Evolutionary conservation across 2,329 filamentous ascomycete genomes (phyloP), one percentile per base, ranked within the genome.

Genomic region (Didymellaceae sp.): DNA sequence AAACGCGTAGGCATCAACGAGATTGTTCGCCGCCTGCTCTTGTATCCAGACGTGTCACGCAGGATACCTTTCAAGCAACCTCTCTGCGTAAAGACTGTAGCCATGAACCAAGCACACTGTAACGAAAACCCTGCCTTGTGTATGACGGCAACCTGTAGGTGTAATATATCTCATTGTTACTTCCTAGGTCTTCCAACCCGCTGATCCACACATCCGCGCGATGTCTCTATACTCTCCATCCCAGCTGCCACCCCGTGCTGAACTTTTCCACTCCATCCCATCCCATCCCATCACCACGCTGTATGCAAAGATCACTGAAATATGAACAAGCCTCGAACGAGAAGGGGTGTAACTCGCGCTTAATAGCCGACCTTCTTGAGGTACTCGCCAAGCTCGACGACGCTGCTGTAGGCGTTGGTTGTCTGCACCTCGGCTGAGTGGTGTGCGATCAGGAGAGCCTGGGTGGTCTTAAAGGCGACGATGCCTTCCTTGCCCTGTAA

Each of bases 371-470:
- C 79, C 66, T 84, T 82, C 74, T 90, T 86, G 58, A 96, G 85
- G 80, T 97, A 97, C 76, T 96, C 90, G 67, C 85, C 91, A 57
- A 99, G 83, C 66, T 85, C 81, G 80, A 93, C 89, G 62, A 96
- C 89, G 40, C 89, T 90, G 72, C 84, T 84, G 66, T 86, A 86
- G 57, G 90, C 86, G 74, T 88, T 87, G 71, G 90, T 86, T 43
- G 89, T 89, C 73, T 89, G 81, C 63, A 86, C 78, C 56, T 74
- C 74, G 74, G 96, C 90, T 62, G 81, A 82, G 82, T 97, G 91
- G 80, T 96, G 91, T 63, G 86, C 89, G 73, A 99, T 78, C 72
- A 99, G 84, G 74, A 97, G 86, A 63, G 91, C 90, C 78, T 95
- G 88, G 69, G 82, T 87, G 67, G 93, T 95, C 82, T 95, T 96